Evolutionary conservation across 2,329 filamentous ascomycete species (phyloP).

Genomic region (Blastomyces emzantsi): DNA sequence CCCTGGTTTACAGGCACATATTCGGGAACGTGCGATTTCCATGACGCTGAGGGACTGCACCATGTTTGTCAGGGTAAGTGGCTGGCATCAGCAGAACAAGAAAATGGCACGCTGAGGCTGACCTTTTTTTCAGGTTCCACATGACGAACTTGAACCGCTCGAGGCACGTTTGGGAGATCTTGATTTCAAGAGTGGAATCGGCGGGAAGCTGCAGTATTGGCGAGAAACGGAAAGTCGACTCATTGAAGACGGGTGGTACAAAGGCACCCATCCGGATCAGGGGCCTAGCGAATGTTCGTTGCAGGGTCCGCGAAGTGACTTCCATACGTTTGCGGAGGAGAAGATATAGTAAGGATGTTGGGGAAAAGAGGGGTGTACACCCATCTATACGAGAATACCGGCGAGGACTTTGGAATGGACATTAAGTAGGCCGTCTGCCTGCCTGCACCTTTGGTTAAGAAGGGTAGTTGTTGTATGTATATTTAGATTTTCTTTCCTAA

Average conservation of each 20-base stretch:
- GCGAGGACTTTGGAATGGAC: neutral
- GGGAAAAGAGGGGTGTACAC: neutral
- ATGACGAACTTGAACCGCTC: slow-evolving; percentile 24
- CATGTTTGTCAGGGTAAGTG: slow-evolving; percentile 55
- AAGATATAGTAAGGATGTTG: neutral
- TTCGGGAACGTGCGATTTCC: slow-evolving; percentile 51
- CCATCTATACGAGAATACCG: neutral
- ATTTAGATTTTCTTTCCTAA: neutral
- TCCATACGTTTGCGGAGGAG: neutral
- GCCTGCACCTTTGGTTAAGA: neutral
- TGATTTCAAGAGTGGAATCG: slow-evolving; percentile 61
- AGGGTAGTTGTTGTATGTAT: neutral
- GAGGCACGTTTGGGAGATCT: slow-evolving; percentile 60
- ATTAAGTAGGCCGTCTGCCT: neutral
- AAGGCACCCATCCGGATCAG: slow-evolving; percentile 29
- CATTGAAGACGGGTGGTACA: slow-evolving; percentile 61
- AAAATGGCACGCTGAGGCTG: neutral
- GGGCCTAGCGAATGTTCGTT: slow-evolving; percentile 28
- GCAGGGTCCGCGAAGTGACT: slow-evolving; percentile 13
- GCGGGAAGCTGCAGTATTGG: slow-evolving; percentile 62
- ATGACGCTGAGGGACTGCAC: slow-evolving; percentile 79
- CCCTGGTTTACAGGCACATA: slow-evolving; percentile 28
- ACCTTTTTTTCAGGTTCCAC: slow-evolving; percentile 25
- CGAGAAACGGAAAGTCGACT: slow-evolving; percentile 52
- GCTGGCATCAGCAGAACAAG: neutral